Percentiles rank a stretch among this genome's conserved stretches.
These are phyloP conservation scores for Diplogelasinospora grovesii DNA, from an alignment of 495 filamentous ascomycete species.

Conservation along the genomic window DNA sequence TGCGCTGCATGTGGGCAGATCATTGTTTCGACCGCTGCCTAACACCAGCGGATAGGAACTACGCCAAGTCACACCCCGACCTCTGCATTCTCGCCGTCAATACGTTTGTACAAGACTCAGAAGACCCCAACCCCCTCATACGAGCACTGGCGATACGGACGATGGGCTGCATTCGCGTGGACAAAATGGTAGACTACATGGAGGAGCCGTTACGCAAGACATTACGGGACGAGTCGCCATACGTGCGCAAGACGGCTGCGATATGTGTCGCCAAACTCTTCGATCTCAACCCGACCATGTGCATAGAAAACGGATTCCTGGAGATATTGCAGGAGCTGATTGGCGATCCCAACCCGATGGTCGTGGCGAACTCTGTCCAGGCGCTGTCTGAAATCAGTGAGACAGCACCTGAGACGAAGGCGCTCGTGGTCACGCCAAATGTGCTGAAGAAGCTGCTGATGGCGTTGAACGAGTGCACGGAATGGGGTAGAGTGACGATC, in stretches of 20 bases:
- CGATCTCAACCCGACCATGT: constrained; percentile 85
- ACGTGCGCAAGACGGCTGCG: constrained; percentile 96
- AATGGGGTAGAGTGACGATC: constrained; percentile 98
- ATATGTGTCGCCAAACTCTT: constrained; percentile 98
- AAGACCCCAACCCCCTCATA: constrained; percentile 96
- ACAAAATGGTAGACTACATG: constrained; percentile 99
- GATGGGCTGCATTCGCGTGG: constrained; percentile 98
- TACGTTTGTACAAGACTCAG: constrained; percentile 97
- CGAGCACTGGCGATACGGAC: constrained; percentile 92
- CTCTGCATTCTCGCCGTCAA: constrained; percentile 99
- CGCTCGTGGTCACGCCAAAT: constrained; percentile 69
- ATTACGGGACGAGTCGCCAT: constrained; percentile 91
- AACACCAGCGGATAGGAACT: constrained; percentile 67
- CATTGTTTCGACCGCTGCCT: constrained; percentile 11
- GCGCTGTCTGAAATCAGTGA: constrained; percentile 89
- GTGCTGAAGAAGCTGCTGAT: constrained; percentile 91
- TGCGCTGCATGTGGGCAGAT: too few relatives aligned
- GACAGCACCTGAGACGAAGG: constrained; percentile 81
- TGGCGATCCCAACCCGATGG: constrained; percentile 97
- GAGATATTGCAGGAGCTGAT: constrained; percentile 96
- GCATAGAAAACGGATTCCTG: constrained; percentile 93
- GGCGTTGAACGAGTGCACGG: constrained; percentile 96
- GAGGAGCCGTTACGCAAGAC: constrained; percentile 97
- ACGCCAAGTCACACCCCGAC: constrained; percentile 98
- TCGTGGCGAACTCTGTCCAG: constrained; percentile 93